These are phyloP conservation scores for Trifolium repens DNA, from an alignment of 306 rosid genomes.

Conservation along the genomic window DNA sequence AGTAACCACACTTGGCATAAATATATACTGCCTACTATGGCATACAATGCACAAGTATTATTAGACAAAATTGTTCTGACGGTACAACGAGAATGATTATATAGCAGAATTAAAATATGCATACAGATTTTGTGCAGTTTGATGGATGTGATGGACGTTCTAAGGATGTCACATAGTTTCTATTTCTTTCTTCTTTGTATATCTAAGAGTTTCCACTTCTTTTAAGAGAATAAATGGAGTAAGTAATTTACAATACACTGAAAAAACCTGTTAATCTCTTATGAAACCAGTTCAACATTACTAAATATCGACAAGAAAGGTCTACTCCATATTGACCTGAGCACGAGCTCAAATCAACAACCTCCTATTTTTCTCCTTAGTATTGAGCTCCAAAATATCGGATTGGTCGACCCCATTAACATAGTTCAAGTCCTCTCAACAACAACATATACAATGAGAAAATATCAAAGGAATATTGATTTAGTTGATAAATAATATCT, in stretches of 20 bases:
- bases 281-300: background rate
- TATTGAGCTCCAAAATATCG: background rate
- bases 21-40: background rate
- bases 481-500: no score
- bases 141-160: background rate
- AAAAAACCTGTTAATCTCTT: background rate
- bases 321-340: background rate
- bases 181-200: background rate
- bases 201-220: background rate
- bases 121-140: background rate
- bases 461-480: background rate
- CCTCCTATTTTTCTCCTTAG: background rate
- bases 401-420: background rate
- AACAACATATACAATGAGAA: background rate
- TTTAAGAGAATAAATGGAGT: background rate
- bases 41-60: background rate
- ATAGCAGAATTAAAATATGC: background rate
- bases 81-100: background rate
- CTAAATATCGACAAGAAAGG: background rate
- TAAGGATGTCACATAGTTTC: background rate
- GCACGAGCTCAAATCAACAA: background rate
- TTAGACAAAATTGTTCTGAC: background rate
- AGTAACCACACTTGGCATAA: background rate
- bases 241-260: background rate
- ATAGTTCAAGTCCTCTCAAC: background rate